Percentiles rank a stretch among this genome's conserved stretches.
phyloP scores from a whole-genome alignment of 2,329 filamentous ascomycete species.

The Penicillium digitatum region DNA sequence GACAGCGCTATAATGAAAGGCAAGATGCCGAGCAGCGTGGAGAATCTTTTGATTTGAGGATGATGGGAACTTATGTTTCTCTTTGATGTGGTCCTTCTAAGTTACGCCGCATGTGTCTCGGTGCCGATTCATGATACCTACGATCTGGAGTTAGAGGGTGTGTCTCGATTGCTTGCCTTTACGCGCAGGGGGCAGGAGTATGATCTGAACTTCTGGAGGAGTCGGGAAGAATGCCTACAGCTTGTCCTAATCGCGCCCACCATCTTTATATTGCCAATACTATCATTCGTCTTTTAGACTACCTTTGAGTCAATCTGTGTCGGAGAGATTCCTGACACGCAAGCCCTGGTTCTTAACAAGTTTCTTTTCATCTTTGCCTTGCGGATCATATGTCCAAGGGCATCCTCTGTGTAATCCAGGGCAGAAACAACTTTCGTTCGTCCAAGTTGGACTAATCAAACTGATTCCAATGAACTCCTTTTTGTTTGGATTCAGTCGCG shows the following conservation, averaged over 20 bases:
- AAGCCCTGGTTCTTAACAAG: no score
- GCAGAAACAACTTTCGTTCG: no score
- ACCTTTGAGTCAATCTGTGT: no score
- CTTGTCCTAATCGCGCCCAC: neutral
- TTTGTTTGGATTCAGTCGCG: no score
- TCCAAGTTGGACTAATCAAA: no score
- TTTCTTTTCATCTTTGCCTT: no score
- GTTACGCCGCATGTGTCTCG: neutral
- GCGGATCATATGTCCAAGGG: no score
- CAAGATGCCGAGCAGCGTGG: conserved; percentile 33
- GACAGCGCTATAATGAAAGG: conserved; percentile 20
- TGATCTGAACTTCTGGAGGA: neutral
- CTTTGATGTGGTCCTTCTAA: neutral
- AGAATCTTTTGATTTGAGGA: conserved; percentile 33
- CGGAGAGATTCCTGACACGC: no score
- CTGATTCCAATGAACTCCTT: no score
- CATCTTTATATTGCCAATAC: neutral
- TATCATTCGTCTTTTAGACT: no score
- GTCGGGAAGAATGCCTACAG: neutral
- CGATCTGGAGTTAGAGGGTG: conserved; percentile 1
- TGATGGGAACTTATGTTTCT: neutral
- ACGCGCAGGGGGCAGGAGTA: neutral
- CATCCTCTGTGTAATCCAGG: no score
- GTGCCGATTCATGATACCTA: conserved; percentile 5
- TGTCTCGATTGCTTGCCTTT: neutral